A percentile compares a stretch with the other conserved stretches of the same genome.
phyloP scores from a whole-genome alignment of 2,329 filamentous ascomycete genomes.

The Fusarium nisikadoi region DNA sequence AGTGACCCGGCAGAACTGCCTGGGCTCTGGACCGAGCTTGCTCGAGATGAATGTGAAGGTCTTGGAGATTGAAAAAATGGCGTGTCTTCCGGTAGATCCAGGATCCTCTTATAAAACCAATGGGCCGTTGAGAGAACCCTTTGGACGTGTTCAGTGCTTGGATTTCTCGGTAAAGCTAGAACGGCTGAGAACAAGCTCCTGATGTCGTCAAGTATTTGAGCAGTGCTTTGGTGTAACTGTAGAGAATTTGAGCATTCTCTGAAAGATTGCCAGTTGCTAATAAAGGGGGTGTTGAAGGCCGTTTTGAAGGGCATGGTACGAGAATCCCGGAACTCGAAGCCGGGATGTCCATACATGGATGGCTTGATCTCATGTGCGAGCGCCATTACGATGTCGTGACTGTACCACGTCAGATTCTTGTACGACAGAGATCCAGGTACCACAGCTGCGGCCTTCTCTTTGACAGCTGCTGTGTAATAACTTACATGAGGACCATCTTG shows the following conservation, averaged over 20 bases:
- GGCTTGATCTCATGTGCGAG: slow-evolving; percentile 59
- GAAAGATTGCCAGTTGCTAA: slow-evolving; percentile 56
- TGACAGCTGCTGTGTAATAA: not conserved
- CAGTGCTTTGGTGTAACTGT: slow-evolving; percentile 58
- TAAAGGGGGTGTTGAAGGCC: slow-evolving; percentile 60
- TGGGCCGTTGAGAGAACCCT: slow-evolving; percentile 53
- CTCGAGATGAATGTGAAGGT: slow-evolving; percentile 22
- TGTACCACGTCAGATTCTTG: slow-evolving; percentile 41
- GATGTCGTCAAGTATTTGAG: slow-evolving; percentile 63
- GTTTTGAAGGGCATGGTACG: slow-evolving; percentile 54
- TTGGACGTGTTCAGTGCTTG: slow-evolving; percentile 51
- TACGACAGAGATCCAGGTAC: not conserved
- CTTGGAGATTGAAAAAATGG: slow-evolving; percentile 22
- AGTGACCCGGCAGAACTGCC: slow-evolving; percentile 26
- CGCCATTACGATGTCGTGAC: slow-evolving; percentile 60
- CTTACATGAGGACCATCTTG: slow-evolving; percentile 62
- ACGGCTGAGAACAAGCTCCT: slow-evolving; percentile 59
- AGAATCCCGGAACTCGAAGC: slow-evolving; percentile 56
- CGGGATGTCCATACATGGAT: slow-evolving; percentile 52
- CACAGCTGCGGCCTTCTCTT: not conserved
- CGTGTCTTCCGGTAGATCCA: slow-evolving; percentile 46
- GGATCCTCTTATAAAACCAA: slow-evolving; percentile 55
- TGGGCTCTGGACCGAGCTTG: slow-evolving; percentile 22
- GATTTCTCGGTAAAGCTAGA: slow-evolving; percentile 50
- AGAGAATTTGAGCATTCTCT: slow-evolving; percentile 53